Base-by-base conservation (phyloP, 106 monocot genomes). In the Xerophyta viscosa region DNA sequence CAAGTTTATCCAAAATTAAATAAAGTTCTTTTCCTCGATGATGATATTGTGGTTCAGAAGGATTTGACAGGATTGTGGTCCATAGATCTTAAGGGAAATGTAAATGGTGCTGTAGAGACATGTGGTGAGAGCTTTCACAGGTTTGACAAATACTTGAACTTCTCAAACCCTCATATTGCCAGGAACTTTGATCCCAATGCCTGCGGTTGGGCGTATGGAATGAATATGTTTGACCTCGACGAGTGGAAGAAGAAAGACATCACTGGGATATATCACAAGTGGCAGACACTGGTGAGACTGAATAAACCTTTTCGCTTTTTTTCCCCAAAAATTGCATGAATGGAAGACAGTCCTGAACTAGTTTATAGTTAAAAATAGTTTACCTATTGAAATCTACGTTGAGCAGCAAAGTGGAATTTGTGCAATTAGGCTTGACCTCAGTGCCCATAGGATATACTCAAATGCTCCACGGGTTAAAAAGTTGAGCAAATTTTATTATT, bases 21-120 rank as follows among this genome's bases (percentile, higher is more conserved):
- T 70, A 77, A 77, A 47, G 61, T 77, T 39, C 50, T 77, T 17
- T 77, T 77, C 44, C 55, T 77, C 24, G 76, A 77, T 50, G 76
- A 77, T 61, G 76, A 77, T 41, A 77, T 77, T 42, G 76, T 77
- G 30, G 76, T 77, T 36, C 76, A 71, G 65, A 77, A 77, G 61
- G 76, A 77, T 65, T 45, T 70, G 55, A 77, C 70, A 29, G 65
- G 46, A 31, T 65, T 77, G 24, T 77, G 76, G 76, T 62, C 68
- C 52, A 65, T 77, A 29, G 76, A 77, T 56, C 63, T 77, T 41
- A 70, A 70, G 18, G 76, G 76, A 31, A 77, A 77, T 45, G 76
- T 77, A 8, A 77, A 71, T 50, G 76, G 76, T 52, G 76, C 76
- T 14, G 76, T 77, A 0, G 76, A 77, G 56, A 77, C 76, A 7